A percentile compares a stretch with the other conserved stretches of the same genome.
These are phyloP conservation scores for Protoeuglena noctilucae DNA, from an alignment of 139 green algal species.

Conservation along the genomic window DNA sequence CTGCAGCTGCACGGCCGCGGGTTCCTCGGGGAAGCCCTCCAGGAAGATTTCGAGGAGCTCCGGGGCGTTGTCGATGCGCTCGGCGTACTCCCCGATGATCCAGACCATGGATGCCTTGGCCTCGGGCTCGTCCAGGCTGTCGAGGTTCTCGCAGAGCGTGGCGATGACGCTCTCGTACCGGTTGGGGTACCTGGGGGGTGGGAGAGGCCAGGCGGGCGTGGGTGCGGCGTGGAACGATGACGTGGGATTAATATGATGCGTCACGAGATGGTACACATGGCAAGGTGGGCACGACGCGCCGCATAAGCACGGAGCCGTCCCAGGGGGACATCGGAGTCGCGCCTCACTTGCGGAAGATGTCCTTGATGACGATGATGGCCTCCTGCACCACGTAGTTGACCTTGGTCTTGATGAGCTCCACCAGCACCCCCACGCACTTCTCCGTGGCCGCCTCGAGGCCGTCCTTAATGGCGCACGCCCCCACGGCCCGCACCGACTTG, in stretches of 20 bases:
- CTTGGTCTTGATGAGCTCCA: conserved; percentile 90
- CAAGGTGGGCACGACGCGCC: too few species aligned
- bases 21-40: conserved; percentile 81
- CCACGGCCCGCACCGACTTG: conserved; percentile 80
- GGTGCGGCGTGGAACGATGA: too few species aligned
- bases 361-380: conserved; percentile 92
- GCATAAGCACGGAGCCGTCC: too few species aligned
- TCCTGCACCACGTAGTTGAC: conserved; percentile 98
- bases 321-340: too few species aligned
- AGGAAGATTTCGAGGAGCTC: conserved; percentile 93
- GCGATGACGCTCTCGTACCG: conserved; percentile 90
- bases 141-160: conserved; percentile 84
- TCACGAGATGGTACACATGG: too few species aligned
- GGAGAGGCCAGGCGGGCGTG: too few species aligned
- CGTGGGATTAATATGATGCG: too few species aligned
- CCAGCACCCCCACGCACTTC: conserved; percentile 89
- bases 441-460: conserved; percentile 70
- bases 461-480: conserved; percentile 71
- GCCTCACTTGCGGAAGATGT: conserved; percentile 90
- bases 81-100: conserved; percentile 99
- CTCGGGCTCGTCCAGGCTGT: conserved; percentile 93
- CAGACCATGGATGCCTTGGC: conserved; percentile 83
- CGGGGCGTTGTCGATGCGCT: conserved; percentile 96
- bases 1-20: conserved; percentile 76
- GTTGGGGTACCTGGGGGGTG: conserved; percentile 81